Conservation (phyloP, 352 stramenopile species). For the Phytophthora hybrid region DNA sequence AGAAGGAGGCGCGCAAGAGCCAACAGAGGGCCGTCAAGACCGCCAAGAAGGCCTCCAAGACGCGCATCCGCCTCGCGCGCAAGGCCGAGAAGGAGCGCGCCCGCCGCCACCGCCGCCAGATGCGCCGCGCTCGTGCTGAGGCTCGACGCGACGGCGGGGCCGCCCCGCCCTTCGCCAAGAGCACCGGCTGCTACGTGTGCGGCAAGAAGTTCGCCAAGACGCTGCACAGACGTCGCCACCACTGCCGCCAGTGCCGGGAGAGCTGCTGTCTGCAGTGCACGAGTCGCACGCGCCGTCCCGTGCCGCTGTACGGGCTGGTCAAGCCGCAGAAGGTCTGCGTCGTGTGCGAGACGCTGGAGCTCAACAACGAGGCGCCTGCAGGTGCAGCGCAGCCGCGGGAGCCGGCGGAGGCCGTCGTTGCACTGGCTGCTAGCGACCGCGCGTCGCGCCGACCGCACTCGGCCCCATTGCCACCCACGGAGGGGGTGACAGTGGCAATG, state of each 20-base stretch:
- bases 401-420: constrained; percentile 25
- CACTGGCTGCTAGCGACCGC: constrained; percentile 19
- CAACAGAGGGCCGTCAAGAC: constrained; percentile 23
- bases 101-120: constrained; percentile 14
- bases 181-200: constrained; percentile 51
- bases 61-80: constrained; percentile 16
- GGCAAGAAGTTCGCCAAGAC: constrained; percentile 46
- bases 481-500: constrained; percentile 15
- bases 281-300: constrained; percentile 41
- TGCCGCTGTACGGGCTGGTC: constrained; percentile 45
- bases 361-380: constrained; percentile 19
- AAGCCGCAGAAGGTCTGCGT: constrained; percentile 72
- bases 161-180: constrained; percentile 45
- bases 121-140: background rate
- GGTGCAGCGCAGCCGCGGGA: constrained; percentile 20
- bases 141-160: background rate
- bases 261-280: constrained; percentile 68
- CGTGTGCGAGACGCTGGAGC: constrained; percentile 56
- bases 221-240: constrained; percentile 52
- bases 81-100: constrained; percentile 36
- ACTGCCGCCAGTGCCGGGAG: constrained; percentile 73
- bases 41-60: constrained; percentile 40
- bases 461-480: constrained; percentile 38
- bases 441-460: constrained; percentile 39
- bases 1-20: constrained; percentile 31